Percentiles rank a stretch among this genome's conserved stretches.
Conservation (phyloP, 1,284 basidiomycete species). For the Pseudozyma thailandica region DNA sequence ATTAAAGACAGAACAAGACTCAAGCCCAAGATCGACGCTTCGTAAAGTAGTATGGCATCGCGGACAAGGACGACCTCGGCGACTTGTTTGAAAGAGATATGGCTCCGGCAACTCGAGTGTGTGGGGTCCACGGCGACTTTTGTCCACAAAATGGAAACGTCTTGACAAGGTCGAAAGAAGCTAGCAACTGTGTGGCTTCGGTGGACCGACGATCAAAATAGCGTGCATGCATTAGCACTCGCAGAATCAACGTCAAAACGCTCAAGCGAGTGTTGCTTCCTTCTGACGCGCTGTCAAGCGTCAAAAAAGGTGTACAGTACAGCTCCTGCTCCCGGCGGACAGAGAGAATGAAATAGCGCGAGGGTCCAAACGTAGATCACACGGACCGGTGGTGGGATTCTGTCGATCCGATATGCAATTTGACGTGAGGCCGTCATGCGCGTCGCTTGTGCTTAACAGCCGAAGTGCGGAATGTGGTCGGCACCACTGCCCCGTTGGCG, state of each 20-base stretch:
- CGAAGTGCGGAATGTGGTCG: conserved; percentile 23
- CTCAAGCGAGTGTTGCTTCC: not conserved
- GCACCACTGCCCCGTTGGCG: conserved; percentile 1
- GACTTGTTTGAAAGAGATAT: too few relatives aligned
- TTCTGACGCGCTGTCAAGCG: not conserved
- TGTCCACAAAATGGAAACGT: not conserved
- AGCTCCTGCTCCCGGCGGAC: not conserved
- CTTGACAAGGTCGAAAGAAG: too few relatives aligned
- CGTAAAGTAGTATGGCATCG: not conserved
- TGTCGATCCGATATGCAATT: conserved; percentile 15
- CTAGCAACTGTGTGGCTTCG: too few relatives aligned
- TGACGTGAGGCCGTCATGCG: conserved; percentile 12
- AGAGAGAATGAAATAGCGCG: not conserved
- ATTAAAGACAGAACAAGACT: not conserved
- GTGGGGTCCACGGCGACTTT: not conserved
- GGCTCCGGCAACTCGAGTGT: too few relatives aligned
- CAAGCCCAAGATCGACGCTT: not conserved
- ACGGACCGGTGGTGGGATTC: not conserved
- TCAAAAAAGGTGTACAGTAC: not conserved
- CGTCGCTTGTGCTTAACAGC: not conserved
- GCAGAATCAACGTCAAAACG: not conserved
- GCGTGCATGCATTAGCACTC: not conserved
- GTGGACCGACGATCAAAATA: too few relatives aligned
- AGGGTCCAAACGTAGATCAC: not conserved
- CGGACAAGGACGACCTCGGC: not conserved